phyloP scores from a whole-genome alignment of 2,329 filamentous ascomycete genomes.

The Alternaria longipes region DNA sequence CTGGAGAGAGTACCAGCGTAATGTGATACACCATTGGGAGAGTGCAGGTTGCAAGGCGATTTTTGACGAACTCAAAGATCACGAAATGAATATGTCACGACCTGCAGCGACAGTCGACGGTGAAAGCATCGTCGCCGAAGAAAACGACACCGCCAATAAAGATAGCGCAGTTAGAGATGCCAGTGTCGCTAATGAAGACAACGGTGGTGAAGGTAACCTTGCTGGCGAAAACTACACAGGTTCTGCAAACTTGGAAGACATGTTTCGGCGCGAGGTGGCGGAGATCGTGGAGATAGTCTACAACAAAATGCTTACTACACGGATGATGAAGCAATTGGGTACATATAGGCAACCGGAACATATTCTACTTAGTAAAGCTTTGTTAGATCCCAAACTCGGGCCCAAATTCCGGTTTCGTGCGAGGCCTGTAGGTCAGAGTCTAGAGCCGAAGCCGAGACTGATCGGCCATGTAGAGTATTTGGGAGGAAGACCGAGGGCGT shows the following conservation, averaged over 20 bases:
- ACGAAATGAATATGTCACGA: slow-evolving; percentile 6
- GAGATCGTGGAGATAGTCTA: slow-evolving; percentile 11
- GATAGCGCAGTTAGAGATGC: not conserved
- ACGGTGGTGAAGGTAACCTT: not conserved
- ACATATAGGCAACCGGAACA: not conserved
- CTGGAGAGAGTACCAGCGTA: slow-evolving; percentile 19
- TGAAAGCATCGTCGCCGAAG: too few relatives aligned
- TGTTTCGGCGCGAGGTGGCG: slow-evolving; percentile 22
- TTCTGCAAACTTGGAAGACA: not conserved
- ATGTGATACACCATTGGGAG: slow-evolving; percentile 10
- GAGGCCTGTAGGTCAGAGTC: not conserved
- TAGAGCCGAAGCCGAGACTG: slow-evolving; percentile 13
- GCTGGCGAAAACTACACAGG: not conserved
- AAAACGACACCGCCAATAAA: not conserved
- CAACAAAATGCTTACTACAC: slow-evolving; percentile 11
- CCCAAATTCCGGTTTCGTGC: slow-evolving; percentile 24
- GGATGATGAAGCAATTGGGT: not conserved
- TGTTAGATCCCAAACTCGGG: slow-evolving; percentile 11
- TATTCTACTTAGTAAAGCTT: slow-evolving; percentile 8
- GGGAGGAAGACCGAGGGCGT: slow-evolving; percentile 22
- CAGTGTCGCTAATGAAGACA: not conserved
- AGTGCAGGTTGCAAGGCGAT: not conserved
- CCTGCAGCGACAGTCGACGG: not conserved
- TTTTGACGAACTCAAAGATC: slow-evolving; percentile 16
- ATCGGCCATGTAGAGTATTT: slow-evolving; percentile 34